Evolutionary conservation across 305 asterid genomes (phyloP).

Genomic region (Ajuga reptans): DNA sequence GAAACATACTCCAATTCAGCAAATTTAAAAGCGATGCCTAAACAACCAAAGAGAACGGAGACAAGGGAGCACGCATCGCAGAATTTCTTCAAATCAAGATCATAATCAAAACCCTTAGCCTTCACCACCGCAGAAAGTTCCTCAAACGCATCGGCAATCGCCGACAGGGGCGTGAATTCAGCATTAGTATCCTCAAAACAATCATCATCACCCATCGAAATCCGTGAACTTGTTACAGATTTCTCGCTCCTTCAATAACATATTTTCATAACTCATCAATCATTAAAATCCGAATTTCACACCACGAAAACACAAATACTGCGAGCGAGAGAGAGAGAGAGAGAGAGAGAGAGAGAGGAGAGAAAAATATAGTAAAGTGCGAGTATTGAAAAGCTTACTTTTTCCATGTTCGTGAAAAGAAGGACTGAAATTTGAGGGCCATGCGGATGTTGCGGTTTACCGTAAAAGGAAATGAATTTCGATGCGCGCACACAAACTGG

Average conservation of each 20-base stretch:
- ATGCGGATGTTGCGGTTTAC: conserved; percentile 25
- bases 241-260: conserved; percentile 33
- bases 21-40: conserved; percentile 87
- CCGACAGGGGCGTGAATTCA: conserved; percentile 50
- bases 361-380: neutral
- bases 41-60: conserved; percentile 74
- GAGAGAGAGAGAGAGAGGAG: neutral
- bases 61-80: conserved; percentile 86
- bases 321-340: neutral
- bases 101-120: conserved; percentile 35
- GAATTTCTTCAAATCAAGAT: conserved; percentile 67
- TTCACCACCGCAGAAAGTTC: conserved; percentile 49
- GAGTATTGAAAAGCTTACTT: conserved; percentile 28
- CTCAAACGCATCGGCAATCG: conserved; percentile 83
- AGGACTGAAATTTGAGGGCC: conserved; percentile 32
- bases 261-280: neutral
- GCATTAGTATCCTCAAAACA: conserved; percentile 35
- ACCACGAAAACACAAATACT: neutral
- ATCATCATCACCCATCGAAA: conserved; percentile 39
- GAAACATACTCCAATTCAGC: conserved; percentile 81
- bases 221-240: conserved; percentile 10
- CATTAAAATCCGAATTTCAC: neutral
- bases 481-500: neutral
- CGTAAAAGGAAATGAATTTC: conserved; percentile 11
- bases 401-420: conserved; percentile 31